phyloP scores from a whole-genome alignment of 2,329 filamentous ascomycete genomes.

The Calonectria henricotiae region DNA sequence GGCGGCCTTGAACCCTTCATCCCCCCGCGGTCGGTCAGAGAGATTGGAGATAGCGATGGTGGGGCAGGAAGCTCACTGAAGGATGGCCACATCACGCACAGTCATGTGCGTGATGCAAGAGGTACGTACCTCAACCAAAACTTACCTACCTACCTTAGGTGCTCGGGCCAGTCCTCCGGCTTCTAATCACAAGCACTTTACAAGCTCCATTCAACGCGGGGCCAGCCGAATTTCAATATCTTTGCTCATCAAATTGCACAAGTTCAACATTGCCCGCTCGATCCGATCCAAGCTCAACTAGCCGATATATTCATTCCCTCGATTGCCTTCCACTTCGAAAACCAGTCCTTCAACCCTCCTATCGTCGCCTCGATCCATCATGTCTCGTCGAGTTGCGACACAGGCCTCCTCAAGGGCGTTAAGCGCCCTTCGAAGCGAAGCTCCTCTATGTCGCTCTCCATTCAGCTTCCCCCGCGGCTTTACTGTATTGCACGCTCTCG shows the following conservation, averaged over 20 bases:
- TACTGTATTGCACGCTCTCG: constrained; percentile 25
- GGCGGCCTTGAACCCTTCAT: constrained; percentile 46
- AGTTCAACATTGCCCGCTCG: constrained; percentile 4
- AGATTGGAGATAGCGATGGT: constrained; percentile 42
- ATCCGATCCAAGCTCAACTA: neutral
- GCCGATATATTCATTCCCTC: too few species aligned
- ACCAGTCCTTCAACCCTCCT: too few species aligned
- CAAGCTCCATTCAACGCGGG: constrained; percentile 33
- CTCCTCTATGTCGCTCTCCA: constrained; percentile 46
- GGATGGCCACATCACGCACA: constrained; percentile 41
- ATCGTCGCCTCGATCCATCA: constrained; percentile 38
- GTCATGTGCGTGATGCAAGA: constrained; percentile 32
- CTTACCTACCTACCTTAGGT: neutral
- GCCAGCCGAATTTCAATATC: constrained; percentile 32
- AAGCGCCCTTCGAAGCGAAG: constrained; percentile 55
- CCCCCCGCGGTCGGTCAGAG: constrained; percentile 21
- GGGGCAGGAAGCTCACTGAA: constrained; percentile 41
- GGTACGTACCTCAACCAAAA: constrained; percentile 44
- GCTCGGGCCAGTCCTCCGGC: constrained; percentile 27
- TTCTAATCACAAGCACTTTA: constrained; percentile 22
- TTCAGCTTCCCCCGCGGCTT: constrained; percentile 43
- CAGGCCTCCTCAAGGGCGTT: constrained; percentile 60
- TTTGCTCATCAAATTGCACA: constrained; percentile 12
- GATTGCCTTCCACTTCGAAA: neutral
- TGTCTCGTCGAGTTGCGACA: constrained; percentile 56